Evolutionary conservation across 345 rosid species (phyloP).

Genomic region (Litchi chinensis): DNA sequence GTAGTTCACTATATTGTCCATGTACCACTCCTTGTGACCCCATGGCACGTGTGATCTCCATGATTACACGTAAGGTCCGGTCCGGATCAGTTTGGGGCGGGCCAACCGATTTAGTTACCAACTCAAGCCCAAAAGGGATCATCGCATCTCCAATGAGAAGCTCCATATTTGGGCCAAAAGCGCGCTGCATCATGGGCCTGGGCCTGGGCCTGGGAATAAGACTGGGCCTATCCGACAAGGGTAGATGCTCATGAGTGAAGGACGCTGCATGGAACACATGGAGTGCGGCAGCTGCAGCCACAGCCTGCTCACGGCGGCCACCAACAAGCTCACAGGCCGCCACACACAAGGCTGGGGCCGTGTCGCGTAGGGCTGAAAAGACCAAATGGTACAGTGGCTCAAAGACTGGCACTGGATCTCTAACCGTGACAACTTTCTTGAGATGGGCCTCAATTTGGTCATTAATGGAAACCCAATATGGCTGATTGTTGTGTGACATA

Average conservation of each 20-base stretch:
- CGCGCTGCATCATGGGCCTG: conserved; percentile 19
- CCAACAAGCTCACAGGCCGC: not conserved
- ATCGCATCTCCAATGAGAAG: conserved; percentile 53
- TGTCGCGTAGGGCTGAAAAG: not conserved
- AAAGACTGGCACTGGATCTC: conserved; percentile 28
- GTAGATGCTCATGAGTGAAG: conserved; percentile 39
- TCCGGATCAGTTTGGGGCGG: conserved; percentile 23
- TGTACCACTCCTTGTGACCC: conserved; percentile 54
- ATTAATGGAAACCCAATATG: conserved; percentile 44
- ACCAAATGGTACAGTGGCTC: not conserved
- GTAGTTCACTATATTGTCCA: conserved; percentile 37
- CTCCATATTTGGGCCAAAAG: conserved; percentile 43
- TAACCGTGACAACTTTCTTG: conserved; percentile 30
- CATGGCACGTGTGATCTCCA: conserved; percentile 46
- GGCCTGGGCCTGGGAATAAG: conserved; percentile 7
- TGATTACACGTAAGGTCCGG: conserved; percentile 43
- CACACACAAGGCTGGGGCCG: not conserved
- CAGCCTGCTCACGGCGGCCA: conserved; percentile 39
- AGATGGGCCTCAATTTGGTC: conserved; percentile 46
- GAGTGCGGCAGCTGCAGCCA: conserved; percentile 60
- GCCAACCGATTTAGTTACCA: conserved; percentile 31
- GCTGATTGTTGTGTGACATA: not conserved
- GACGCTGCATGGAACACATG: conserved; percentile 47
- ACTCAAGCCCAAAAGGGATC: conserved; percentile 51
- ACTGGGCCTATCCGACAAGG: conserved; percentile 21